These are phyloP conservation scores for Penicillium corylophilum DNA, from an alignment of 2,329 filamentous ascomycete genomes.

Conservation along the genomic window DNA sequence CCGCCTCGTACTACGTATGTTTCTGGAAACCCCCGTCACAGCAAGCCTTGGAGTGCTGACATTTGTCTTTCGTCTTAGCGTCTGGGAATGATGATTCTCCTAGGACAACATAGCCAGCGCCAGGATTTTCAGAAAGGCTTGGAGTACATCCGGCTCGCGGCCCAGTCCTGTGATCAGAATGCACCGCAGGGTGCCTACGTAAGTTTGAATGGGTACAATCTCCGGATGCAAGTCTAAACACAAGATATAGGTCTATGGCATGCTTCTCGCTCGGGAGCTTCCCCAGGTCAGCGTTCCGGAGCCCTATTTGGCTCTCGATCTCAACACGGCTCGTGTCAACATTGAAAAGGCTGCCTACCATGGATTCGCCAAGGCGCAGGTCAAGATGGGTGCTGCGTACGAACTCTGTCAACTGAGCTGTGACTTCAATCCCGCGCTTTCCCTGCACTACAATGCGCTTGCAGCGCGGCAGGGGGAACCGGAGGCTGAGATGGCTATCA, in stretches of 20 bases:
- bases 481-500: slow-evolving; percentile 93
- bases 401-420: slow-evolving; percentile 92
- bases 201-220: slow-evolving; percentile 16
- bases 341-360: slow-evolving; percentile 96
- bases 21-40: slow-evolving; percentile 2
- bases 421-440: slow-evolving; percentile 90
- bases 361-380: slow-evolving; percentile 91
- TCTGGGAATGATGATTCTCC: slow-evolving; percentile 93
- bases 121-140: slow-evolving; percentile 78
- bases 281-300: slow-evolving; percentile 86
- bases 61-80: slow-evolving; percentile 54
- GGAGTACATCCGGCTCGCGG: slow-evolving; percentile 78
- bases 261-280: slow-evolving; percentile 86
- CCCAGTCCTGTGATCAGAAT: slow-evolving; percentile 89
- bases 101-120: slow-evolving; percentile 86
- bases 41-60: background rate
- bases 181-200: slow-evolving; percentile 91
- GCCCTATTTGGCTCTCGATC: slow-evolving; percentile 66
- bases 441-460: slow-evolving; percentile 91
- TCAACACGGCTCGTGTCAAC: slow-evolving; percentile 74
- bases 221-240: slow-evolving; percentile 5
- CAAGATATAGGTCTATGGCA: slow-evolving; percentile 69
- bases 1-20: slow-evolving; percentile 71
- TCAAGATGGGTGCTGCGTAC: slow-evolving; percentile 96
- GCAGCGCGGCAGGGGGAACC: slow-evolving; percentile 88